phyloP scores from a whole-genome alignment of 148 eudicot species.

The Cornus suecica region DNA sequence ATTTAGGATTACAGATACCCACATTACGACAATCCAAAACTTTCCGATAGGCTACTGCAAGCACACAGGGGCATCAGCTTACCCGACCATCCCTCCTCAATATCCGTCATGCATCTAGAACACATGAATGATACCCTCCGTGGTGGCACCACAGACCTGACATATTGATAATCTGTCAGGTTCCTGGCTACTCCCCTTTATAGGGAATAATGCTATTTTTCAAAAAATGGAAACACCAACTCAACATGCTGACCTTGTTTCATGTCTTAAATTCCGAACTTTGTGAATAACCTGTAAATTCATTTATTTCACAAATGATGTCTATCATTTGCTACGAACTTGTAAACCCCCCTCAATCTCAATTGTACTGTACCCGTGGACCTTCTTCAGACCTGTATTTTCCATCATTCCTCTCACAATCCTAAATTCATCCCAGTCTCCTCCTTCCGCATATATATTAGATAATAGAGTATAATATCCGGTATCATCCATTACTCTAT shows the following conservation, averaged over 20 bases:
- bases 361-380: slow-evolving; percentile 39
- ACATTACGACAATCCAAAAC: neutral
- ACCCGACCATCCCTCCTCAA: neutral
- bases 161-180: neutral
- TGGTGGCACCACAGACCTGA: neutral
- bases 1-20: neutral
- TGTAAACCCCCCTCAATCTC: slow-evolving; percentile 27
- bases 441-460: slow-evolving; percentile 52
- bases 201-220: neutral
- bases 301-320: slow-evolving; percentile 2
- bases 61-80: neutral
- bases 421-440: slow-evolving; percentile 48
- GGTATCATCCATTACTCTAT: slow-evolving; percentile 34
- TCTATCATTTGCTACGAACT: slow-evolving; percentile 15
- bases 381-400: slow-evolving; percentile 35
- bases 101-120: neutral
- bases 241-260: neutral
- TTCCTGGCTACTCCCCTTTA: neutral
- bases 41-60: neutral
- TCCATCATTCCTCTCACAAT: slow-evolving; percentile 37
- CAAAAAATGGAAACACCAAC: neutral
- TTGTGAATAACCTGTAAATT: slow-evolving; percentile 6
- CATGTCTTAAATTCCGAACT: neutral
- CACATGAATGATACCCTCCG: neutral
- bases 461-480: slow-evolving; percentile 55